Evolutionary conservation across 1,284 basidiomycete genomes (phyloP).

Genomic region (Sanghuangporus sanghuang): DNA sequence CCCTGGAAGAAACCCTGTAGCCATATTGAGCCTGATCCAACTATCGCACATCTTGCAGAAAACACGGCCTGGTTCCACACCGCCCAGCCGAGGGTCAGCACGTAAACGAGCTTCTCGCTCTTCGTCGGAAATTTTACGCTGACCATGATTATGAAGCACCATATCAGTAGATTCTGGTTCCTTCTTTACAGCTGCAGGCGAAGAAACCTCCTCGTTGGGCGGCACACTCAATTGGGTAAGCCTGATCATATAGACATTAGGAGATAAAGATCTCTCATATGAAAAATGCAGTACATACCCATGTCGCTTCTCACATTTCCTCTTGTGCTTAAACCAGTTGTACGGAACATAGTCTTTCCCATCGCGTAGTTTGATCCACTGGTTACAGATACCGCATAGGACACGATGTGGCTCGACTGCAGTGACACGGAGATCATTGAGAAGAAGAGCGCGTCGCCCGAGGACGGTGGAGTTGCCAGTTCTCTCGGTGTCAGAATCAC

Average conservation of each 20-base stretch:
- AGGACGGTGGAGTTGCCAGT: neutral
- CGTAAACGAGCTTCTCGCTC: slow-evolving; percentile 18
- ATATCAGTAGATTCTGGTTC: neutral
- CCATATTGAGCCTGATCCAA: slow-evolving; percentile 17
- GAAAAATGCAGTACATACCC: slow-evolving; percentile 3
- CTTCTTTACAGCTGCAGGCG: neutral
- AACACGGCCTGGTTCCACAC: slow-evolving; percentile 18
- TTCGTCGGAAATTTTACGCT: slow-evolving; percentile 12
- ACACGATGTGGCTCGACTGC: slow-evolving; percentile 15
- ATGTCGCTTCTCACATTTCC: slow-evolving; percentile 13
- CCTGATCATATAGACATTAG: neutral
- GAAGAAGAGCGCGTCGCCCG: slow-evolving; percentile 2
- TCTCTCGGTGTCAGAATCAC: slow-evolving; percentile 1
- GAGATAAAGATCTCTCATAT: neutral
- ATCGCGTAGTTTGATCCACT: slow-evolving; percentile 17
- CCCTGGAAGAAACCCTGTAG: slow-evolving; percentile 11
- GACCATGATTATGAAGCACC: neutral
- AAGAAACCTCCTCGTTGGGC: neutral
- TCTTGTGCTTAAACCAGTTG: slow-evolving; percentile 16
- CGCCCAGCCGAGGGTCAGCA: slow-evolving; percentile 17
- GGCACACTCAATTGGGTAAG: neutral
- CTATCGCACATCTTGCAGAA: slow-evolving; percentile 15
- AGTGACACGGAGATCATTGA: slow-evolving; percentile 5
- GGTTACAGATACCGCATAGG: slow-evolving; percentile 14
- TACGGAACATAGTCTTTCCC: slow-evolving; percentile 13